A percentile compares a stretch with the other conserved stretches of the same genome.
Evolutionary conservation across 148 eudicot species (phyloP).

Genomic region (Arbutus unedo): DNA sequence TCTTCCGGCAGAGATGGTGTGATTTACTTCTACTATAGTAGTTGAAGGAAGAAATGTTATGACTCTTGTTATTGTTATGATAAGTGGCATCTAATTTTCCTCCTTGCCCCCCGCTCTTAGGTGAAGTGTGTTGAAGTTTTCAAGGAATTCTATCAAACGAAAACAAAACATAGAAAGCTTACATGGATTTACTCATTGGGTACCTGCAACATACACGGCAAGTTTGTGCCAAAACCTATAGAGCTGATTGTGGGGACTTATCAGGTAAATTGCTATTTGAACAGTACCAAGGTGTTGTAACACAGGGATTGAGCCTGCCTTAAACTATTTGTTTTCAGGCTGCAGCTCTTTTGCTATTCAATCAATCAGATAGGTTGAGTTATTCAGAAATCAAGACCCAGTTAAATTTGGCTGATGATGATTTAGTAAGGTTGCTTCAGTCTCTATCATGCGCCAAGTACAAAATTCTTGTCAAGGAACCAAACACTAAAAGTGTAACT

Average conservation of each 20-base stretch:
- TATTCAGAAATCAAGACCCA: slow-evolving; percentile 29
- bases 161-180: slow-evolving; percentile 29
- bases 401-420: slow-evolving; percentile 32
- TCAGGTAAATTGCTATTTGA: slow-evolving; percentile 20
- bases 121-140: slow-evolving; percentile 35
- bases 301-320: background rate
- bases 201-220: slow-evolving; percentile 28
- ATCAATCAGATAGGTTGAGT: slow-evolving; percentile 29
- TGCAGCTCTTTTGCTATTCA: slow-evolving; percentile 32
- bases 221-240: slow-evolving; percentile 28
- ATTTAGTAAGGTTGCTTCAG: slow-evolving; percentile 30
- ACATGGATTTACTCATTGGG: slow-evolving; percentile 40
- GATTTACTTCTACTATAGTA: background rate
- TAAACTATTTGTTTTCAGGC: slow-evolving; percentile 22
- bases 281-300: background rate
- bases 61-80: background rate
- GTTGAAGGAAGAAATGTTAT: background rate
- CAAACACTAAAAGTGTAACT: slow-evolving; percentile 19
- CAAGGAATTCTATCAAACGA: slow-evolving; percentile 27
- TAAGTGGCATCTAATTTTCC: background rate
- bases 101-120: slow-evolving; percentile 13
- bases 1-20: slow-evolving; percentile 36
- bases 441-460: slow-evolving; percentile 35
- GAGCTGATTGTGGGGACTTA: slow-evolving; percentile 32
- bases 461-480: slow-evolving; percentile 33